Evolutionary conservation across 495 filamentous ascomycete genomes (phyloP), one percentile per base, ranked within the genome.

Genomic region (Talaromyces trachyspermus): DNA sequence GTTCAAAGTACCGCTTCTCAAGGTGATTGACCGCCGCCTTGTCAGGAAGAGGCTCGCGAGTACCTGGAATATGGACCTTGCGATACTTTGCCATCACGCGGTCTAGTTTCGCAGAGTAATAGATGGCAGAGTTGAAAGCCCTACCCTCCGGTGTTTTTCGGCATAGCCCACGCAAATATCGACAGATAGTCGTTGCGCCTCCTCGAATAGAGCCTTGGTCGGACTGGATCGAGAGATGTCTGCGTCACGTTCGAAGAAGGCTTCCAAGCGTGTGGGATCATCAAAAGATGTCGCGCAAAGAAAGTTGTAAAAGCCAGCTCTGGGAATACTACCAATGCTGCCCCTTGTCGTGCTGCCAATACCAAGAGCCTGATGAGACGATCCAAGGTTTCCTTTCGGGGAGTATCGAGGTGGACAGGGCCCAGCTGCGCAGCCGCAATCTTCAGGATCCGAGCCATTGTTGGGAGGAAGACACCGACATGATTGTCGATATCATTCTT

Each of bases 241-340:
- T 37, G 70, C 63, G 27, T 54, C 65, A 49, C 66, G 59, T 46
- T 75, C 71, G 49, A 75, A 72, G 53, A 57, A 75, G 10, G 51
- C 39, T 40, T 68, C 68, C 1, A 75, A 52, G 22, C 70, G 62
- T 17, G 56, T 37, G 22, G 56, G 56, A 23, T 60, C 51, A 26
- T 37, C 12, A 30, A 30, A 24, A 71, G 51, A 47, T 71, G 60
- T 42, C 70, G 63, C 1, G 71, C 70, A 51, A 73, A 73, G 60
- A 75, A 75, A 1, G 70, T 75, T 7, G 69, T 73, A 51, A 73
- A 63, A 24, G 69, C 61, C 33, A 60, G 58, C 46, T 75, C 71
- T 2, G 71, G 71, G 49, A 69, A 75, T 22, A 75, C 59, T 11
- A 73, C 69, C 0, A 73, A 33, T 46, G 69, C 53, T 22, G 64